These are phyloP conservation scores for Dryas alaskensis DNA, from an alignment of 306 rosid genomes.

Conservation along the genomic window DNA sequence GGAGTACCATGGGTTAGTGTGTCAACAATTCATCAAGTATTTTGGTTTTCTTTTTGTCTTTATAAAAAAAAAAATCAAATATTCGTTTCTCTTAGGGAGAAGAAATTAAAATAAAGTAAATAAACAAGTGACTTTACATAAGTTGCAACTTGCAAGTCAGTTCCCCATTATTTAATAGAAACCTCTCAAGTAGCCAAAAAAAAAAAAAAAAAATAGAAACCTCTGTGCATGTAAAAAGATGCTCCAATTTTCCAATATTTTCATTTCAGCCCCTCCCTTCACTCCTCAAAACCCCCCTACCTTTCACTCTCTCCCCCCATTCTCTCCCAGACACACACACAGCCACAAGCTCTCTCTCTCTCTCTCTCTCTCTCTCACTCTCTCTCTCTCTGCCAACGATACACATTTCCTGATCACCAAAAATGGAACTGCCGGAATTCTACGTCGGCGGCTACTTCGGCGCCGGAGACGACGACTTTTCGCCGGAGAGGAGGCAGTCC, in stretches of 20 bases:
- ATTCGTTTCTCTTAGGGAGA: no score
- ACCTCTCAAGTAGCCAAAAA: constrained; percentile 12
- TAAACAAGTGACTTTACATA: no score
- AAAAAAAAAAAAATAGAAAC: constrained; percentile 22
- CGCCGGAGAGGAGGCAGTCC: constrained; percentile 43
- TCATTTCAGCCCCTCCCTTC: constrained; percentile 43
- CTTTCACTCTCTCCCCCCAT: constrained; percentile 31
- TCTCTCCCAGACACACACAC: constrained; percentile 27
- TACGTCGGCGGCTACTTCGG: constrained; percentile 58
- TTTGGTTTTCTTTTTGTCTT: no score
- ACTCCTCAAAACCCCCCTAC: constrained; percentile 83
- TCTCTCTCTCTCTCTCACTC: constrained; percentile 21
- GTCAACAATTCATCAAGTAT: no score
- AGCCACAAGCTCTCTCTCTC: constrained; percentile 9
- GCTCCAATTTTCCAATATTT: constrained; percentile 34
- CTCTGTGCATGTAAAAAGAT: constrained; percentile 50
- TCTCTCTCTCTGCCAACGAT: neutral
- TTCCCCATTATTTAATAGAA: constrained; percentile 36
- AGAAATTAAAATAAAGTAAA: no score
- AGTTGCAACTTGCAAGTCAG: no score
- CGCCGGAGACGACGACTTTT: constrained; percentile 41
- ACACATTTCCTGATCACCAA: neutral
- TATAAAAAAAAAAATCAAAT: no score
- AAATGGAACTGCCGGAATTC: constrained; percentile 72
- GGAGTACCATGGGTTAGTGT: no score